Conservation (phyloP, 345 rosid species). For the Iberis pinnata region DNA sequence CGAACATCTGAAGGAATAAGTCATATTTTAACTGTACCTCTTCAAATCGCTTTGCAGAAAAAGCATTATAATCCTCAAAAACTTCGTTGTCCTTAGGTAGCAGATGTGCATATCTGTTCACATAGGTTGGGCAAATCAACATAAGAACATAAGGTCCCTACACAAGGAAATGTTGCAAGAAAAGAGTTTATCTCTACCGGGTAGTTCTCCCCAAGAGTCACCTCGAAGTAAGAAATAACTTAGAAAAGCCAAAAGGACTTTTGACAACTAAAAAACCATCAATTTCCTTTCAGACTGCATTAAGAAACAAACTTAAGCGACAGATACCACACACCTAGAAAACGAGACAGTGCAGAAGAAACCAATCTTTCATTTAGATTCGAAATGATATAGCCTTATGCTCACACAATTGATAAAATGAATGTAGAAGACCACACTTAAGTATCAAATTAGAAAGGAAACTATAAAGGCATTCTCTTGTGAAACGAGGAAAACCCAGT, state of each 20-base stretch:
- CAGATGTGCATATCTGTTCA: slow-evolving; percentile 79
- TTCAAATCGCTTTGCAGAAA: slow-evolving; percentile 72
- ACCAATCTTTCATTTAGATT: slow-evolving; percentile 5
- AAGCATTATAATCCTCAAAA: slow-evolving; percentile 65
- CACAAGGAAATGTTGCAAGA: slow-evolving; percentile 5
- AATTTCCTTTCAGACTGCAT: slow-evolving; percentile 13
- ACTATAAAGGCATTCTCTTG: neutral
- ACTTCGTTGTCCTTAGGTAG: slow-evolving; percentile 89
- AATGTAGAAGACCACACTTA: slow-evolving; percentile 5
- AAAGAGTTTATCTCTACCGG: neutral
- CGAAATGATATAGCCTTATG: slow-evolving; percentile 9
- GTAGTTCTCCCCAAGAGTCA: slow-evolving; percentile 10
- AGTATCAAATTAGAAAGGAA: slow-evolving; percentile 11
- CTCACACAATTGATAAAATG: slow-evolving; percentile 6
- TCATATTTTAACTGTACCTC: slow-evolving; percentile 47
- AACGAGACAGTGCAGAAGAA: slow-evolving; percentile 1
- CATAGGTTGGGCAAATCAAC: slow-evolving; percentile 7
- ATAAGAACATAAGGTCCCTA: slow-evolving; percentile 10
- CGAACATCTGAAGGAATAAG: neutral
- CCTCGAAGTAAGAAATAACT: neutral
- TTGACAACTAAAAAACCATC: slow-evolving; percentile 12
- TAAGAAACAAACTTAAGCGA: neutral
- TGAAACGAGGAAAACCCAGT: slow-evolving; percentile 1
- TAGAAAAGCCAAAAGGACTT: neutral
- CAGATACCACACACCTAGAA: slow-evolving; percentile 10